These are phyloP conservation scores for Cladosporium sp. DNA, from an alignment of 2,329 filamentous ascomycete species.

Conservation along the genomic window DNA sequence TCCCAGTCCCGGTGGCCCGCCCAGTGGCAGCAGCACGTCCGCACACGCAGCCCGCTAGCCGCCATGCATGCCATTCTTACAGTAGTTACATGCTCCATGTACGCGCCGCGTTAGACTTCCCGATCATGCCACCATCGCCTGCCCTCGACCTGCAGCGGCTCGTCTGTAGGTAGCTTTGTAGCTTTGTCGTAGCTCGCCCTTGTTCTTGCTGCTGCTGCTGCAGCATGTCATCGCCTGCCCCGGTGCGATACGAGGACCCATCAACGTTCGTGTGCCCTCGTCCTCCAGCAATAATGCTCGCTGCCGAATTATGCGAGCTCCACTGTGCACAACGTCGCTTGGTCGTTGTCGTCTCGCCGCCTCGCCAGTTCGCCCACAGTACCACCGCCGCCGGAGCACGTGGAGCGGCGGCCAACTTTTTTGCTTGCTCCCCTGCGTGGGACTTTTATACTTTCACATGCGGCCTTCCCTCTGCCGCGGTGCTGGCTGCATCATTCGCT, in stretches of 20 bases:
- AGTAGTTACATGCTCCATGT: neutral
- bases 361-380: neutral
- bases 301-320: neutral
- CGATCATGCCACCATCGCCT: constrained; percentile 1
- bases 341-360: neutral
- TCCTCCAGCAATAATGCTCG: neutral
- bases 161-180: neutral
- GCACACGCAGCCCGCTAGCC: neutral
- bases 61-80: neutral
- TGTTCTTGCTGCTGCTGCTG: neutral
- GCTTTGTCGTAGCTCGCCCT: neutral
- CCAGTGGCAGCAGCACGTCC: no score
- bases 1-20: no score
- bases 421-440: constrained; percentile 8
- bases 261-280: neutral
- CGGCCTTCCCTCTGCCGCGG: constrained; percentile 1
- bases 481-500: neutral
- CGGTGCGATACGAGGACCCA: constrained; percentile 6
- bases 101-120: constrained; percentile 7
- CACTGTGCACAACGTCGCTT: neutral
- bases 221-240: constrained; percentile 3
- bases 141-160: constrained; percentile 1
- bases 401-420: constrained; percentile 7
- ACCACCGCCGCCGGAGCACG: neutral
- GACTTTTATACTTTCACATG: constrained; percentile 7